These are phyloP conservation scores for Verticillium tricorpus DNA, from an alignment of 2,329 filamentous ascomycete genomes.

Conservation along the genomic window DNA sequence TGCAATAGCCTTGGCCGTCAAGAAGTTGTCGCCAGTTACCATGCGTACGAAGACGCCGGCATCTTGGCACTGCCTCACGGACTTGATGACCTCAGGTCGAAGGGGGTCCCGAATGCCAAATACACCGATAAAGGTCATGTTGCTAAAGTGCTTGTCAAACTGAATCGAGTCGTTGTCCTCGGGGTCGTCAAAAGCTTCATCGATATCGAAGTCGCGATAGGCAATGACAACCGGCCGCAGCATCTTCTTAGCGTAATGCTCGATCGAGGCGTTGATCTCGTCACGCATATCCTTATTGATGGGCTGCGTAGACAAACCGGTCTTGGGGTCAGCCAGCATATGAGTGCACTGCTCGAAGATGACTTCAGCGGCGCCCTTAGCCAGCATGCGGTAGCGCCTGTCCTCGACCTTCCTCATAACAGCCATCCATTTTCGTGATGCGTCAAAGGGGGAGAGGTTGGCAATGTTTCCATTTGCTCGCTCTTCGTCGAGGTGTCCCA, in stretches of 20 bases:
- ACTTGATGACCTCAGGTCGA: slow-evolving; percentile 35
- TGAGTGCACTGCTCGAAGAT: slow-evolving; percentile 40
- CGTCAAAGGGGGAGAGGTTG: slow-evolving; percentile 50
- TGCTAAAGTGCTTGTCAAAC: slow-evolving; percentile 20
- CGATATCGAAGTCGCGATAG: slow-evolving; percentile 59
- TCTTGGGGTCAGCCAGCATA: slow-evolving; percentile 39
- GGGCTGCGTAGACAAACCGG: slow-evolving; percentile 19
- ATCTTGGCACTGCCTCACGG: slow-evolving; percentile 35
- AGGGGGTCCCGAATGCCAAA: slow-evolving; percentile 46
- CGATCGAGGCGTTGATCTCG: slow-evolving; percentile 27
- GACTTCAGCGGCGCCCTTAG: slow-evolving; percentile 56
- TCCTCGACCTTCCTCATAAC: slow-evolving; percentile 42
- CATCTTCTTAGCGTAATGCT: slow-evolving; percentile 59
- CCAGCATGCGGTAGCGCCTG: slow-evolving; percentile 44
- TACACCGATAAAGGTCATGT: slow-evolving; percentile 45
- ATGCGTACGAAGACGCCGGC: slow-evolving; percentile 42
- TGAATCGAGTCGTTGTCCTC: slow-evolving; percentile 9
- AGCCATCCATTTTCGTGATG: slow-evolving; percentile 52
- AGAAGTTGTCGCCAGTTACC: slow-evolving; percentile 48
- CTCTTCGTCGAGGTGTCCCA: slow-evolving; percentile 39
- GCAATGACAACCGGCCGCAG: slow-evolving; percentile 62
- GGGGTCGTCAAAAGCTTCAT: slow-evolving; percentile 8
- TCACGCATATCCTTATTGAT: slow-evolving; percentile 25
- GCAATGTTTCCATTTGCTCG: slow-evolving; percentile 39
- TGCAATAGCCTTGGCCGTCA: slow-evolving; percentile 70